Conservation (phyloP, 345 rosid species). For the Acer saccharum region DNA sequence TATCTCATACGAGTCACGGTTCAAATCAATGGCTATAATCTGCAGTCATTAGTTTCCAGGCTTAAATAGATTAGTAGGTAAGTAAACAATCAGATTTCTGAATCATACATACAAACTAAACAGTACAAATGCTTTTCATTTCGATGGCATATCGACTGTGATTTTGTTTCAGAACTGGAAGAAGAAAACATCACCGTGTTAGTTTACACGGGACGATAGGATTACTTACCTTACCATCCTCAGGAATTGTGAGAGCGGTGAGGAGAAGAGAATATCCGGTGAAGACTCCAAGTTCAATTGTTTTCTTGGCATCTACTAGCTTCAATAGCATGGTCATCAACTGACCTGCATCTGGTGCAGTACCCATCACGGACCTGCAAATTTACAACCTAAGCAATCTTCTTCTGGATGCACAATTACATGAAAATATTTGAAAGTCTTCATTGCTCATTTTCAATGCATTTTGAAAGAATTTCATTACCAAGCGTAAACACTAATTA, state of each 20-base stretch:
- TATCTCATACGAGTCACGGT: constrained; percentile 43
- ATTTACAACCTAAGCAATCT: background rate
- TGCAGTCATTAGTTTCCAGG: constrained; percentile 12
- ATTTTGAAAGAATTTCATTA: too few species aligned
- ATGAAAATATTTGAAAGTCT: background rate
- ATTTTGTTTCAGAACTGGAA: background rate
- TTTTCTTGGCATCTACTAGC: constrained; percentile 57
- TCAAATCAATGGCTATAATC: constrained; percentile 55
- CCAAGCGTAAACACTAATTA: too few species aligned
- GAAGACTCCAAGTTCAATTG: constrained; percentile 73
- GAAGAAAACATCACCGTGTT: background rate
- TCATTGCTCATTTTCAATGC: background rate
- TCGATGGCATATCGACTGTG: background rate
- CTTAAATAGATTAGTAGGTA: background rate
- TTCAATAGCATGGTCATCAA: constrained; percentile 56
- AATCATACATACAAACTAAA: background rate
- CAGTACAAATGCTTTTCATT: background rate
- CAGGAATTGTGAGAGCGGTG: constrained; percentile 74
- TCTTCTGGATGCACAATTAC: background rate
- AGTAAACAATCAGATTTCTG: background rate
- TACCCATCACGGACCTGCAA: constrained; percentile 44
- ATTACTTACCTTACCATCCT: constrained; percentile 56
- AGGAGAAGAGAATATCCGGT: constrained; percentile 93
- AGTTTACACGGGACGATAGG: background rate
- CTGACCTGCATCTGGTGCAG: constrained; percentile 82